Conservation (phyloP, 805 yeast genomes). For the Starmerella sirachaensis region DNA sequence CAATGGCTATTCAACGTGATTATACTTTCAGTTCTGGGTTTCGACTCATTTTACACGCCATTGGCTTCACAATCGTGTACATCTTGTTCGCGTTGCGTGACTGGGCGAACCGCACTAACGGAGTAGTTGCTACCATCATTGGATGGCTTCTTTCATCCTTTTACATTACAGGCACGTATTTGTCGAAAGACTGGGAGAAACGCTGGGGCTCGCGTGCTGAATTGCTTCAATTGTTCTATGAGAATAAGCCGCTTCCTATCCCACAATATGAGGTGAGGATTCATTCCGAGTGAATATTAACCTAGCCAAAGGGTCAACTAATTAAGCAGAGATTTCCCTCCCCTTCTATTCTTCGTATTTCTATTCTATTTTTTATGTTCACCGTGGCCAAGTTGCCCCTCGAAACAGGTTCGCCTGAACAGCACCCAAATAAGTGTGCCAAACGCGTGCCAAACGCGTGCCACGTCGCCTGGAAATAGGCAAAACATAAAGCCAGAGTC, state of each 20-base stretch:
- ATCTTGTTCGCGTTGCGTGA: conserved; percentile 7
- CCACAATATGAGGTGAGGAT: conserved; percentile 1
- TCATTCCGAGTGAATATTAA: too few species aligned
- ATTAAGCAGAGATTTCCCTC: too few species aligned
- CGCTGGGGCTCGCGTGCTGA: conserved; percentile 3
- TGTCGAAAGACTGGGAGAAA: conserved; percentile 1
- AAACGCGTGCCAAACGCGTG: too few species aligned
- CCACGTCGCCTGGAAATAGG: too few species aligned
- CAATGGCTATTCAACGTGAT: too few species aligned
- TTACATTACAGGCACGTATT: not conserved
- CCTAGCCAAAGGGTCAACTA: too few species aligned
- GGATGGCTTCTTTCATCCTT: not conserved
- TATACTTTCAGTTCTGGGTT: not conserved
- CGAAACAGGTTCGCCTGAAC: too few species aligned
- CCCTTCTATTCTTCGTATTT: too few species aligned
- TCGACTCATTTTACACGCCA: not conserved
- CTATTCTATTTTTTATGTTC: too few species aligned
- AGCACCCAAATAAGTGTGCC: not conserved
- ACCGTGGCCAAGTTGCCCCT: too few species aligned
- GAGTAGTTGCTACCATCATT: not conserved
- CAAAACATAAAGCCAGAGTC: too few species aligned
- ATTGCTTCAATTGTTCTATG: conserved; percentile 1
- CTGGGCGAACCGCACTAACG: not conserved
- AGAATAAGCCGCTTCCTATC: not conserved
- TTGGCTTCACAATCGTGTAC: conserved; percentile 3